phyloP scores from a whole-genome alignment of 208 protist genomes.

The Wallacemonas sp. region DNA sequence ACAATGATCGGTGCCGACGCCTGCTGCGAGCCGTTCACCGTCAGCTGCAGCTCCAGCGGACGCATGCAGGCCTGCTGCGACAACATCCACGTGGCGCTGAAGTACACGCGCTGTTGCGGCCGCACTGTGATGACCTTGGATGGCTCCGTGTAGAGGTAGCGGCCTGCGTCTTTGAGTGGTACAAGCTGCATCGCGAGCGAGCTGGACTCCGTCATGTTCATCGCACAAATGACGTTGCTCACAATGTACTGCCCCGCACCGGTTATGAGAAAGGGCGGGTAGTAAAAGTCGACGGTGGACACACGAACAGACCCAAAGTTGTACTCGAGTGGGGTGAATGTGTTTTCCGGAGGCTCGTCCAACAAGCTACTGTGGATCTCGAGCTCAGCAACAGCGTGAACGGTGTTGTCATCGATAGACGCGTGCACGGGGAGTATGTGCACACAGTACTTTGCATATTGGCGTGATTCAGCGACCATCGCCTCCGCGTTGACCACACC shows the following conservation, averaged over 20 bases:
- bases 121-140: constrained; percentile 80
- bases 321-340: constrained; percentile 78
- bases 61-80: constrained; percentile 58
- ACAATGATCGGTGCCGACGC: constrained; percentile 75
- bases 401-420: constrained; percentile 68
- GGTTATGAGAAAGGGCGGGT: constrained; percentile 77
- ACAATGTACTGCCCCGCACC: constrained; percentile 78
- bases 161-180: constrained; percentile 45
- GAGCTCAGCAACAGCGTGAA: constrained; percentile 72
- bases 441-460: constrained; percentile 78
- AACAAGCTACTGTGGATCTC: constrained; percentile 71
- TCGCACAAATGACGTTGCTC: constrained; percentile 82
- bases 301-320: constrained; percentile 86
- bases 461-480: constrained; percentile 59
- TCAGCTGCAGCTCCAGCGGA: constrained; percentile 68
- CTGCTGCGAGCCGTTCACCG: constrained; percentile 73
- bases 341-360: constrained; percentile 54
- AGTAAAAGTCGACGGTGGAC: constrained; percentile 84
- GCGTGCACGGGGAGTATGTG: constrained; percentile 71
- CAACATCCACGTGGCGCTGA: constrained; percentile 75
- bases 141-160: constrained; percentile 70
- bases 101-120: constrained; percentile 87
- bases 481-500: constrained; percentile 70
- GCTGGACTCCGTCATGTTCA: constrained; percentile 88
- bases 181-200: constrained; percentile 87